phyloP scores from a whole-genome alignment of 108 stramenopile genomes.

The Epithemia pelagica region DNA sequence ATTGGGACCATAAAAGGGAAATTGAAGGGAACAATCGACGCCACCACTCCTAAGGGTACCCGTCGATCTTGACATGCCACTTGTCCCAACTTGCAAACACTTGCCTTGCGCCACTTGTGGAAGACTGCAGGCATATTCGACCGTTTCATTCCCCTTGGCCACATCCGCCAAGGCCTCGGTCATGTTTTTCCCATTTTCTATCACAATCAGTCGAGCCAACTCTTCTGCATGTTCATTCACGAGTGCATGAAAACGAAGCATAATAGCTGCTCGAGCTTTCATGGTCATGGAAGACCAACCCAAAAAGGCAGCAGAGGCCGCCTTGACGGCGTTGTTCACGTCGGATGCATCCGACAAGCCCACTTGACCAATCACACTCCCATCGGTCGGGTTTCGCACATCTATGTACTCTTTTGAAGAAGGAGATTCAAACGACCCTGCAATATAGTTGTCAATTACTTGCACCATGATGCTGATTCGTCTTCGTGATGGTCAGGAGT shows the following conservation, averaged over 20 bases:
- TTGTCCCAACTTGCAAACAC: constrained; percentile 51
- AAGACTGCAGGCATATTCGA: constrained; percentile 92
- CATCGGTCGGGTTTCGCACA: constrained; percentile 47
- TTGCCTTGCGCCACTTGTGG: constrained; percentile 87
- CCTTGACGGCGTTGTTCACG: constrained; percentile 66
- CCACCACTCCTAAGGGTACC: constrained; percentile 91
- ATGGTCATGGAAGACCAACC: constrained; percentile 67
- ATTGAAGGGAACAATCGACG: constrained; percentile 90
- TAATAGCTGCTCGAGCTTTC: constrained; percentile 84
- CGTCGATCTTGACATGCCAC: constrained; percentile 80
- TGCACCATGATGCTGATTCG: no score
- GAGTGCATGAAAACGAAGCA: constrained; percentile 90
- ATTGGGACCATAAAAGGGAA: constrained; percentile 57
- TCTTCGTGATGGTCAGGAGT: no score
- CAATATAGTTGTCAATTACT: constrained; percentile 62
- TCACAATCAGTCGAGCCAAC: constrained; percentile 82
- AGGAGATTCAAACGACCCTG: constrained; percentile 39
- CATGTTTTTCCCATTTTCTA: constrained; percentile 95
- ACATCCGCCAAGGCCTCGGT: constrained; percentile 94
- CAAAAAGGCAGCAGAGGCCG: constrained; percentile 72
- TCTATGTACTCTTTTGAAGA: constrained; percentile 41
- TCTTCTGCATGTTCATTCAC: constrained; percentile 72
- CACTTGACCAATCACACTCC: constrained; percentile 44
- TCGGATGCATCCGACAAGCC: constrained; percentile 59
- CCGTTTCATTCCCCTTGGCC: constrained; percentile 97